Percentiles rank a stretch among this genome's conserved stretches.
Evolutionary conservation across 163 green algal genomes (phyloP).

Genomic region (Scenedesmus sp.): DNA sequence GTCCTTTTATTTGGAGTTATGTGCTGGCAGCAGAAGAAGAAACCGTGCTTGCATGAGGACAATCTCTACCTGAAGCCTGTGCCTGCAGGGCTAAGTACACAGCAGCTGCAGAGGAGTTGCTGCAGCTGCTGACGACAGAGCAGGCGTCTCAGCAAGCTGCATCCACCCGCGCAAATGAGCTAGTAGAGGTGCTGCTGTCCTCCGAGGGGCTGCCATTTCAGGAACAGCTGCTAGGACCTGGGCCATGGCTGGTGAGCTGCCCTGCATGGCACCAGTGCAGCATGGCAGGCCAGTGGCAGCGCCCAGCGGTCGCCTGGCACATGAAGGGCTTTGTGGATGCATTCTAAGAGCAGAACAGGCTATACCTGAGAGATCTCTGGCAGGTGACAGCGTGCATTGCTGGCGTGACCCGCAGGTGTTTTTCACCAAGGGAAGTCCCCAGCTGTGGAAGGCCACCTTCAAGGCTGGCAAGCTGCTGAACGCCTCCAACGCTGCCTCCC

Average conservation of each 20-base stretch:
- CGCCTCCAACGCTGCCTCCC: constrained; percentile 44
- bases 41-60: background rate
- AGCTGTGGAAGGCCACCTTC: constrained; percentile 59
- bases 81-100: constrained; percentile 10
- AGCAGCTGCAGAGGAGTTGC: constrained; percentile 1
- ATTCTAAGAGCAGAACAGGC: background rate
- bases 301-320: background rate
- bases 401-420: constrained; percentile 42
- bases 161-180: background rate
- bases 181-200: constrained; percentile 49
- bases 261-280: background rate
- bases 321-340: background rate
- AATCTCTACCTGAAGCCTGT: background rate
- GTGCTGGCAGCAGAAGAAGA: too few relatives aligned
- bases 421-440: constrained; percentile 48
- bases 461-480: constrained; percentile 40
- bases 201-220: constrained; percentile 45
- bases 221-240: constrained; percentile 44
- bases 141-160: background rate
- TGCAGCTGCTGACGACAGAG: constrained; percentile 28
- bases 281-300: background rate
- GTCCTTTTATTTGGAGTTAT: too few relatives aligned
- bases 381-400: background rate
- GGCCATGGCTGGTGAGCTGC: constrained; percentile 58
- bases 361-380: too few relatives aligned